Conservation (phyloP, 192 early-diverging fungal species). For the Tieghemiomyces parasiticus region DNA sequence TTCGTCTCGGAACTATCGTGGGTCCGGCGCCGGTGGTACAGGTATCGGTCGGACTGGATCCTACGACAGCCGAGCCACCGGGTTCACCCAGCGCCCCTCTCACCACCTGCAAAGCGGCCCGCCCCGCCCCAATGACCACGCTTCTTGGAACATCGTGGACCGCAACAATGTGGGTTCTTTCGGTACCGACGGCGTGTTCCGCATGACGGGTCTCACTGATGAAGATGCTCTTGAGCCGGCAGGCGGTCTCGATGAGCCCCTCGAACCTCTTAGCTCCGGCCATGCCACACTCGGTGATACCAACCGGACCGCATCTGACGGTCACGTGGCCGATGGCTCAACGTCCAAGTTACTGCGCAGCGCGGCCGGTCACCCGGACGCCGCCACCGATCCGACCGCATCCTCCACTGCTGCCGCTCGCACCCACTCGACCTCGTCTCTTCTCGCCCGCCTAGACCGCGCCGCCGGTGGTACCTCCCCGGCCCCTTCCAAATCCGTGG, state of each 20-base stretch:
- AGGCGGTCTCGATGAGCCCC: slow-evolving; percentile 1
- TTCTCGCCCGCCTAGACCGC: slow-evolving; percentile 8
- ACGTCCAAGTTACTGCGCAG: too few species aligned
- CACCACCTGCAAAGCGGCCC: slow-evolving; percentile 10
- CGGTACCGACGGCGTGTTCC: slow-evolving; percentile 51
- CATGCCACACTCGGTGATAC: too few species aligned
- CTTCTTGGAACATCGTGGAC: slow-evolving; percentile 32
- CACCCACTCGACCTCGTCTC: slow-evolving; percentile 1
- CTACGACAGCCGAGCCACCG: slow-evolving; percentile 1
- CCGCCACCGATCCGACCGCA: too few species aligned
- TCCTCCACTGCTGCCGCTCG: too few species aligned
- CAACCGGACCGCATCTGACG: too few species aligned
- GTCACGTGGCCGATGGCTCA: too few species aligned
- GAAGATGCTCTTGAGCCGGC: slow-evolving; percentile 20
- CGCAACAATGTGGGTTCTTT: slow-evolving; percentile 47
- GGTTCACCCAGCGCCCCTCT: background rate
- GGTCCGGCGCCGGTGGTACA: background rate
- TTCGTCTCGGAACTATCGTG: slow-evolving; percentile 1
- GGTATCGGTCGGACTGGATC: background rate
- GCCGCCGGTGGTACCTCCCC: too few species aligned
- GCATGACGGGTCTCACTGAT: slow-evolving; percentile 30
- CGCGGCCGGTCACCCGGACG: too few species aligned
- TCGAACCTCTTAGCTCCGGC: too few species aligned
- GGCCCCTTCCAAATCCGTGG: too few species aligned
- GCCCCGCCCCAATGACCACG: slow-evolving; percentile 22